Percentiles rank a stretch among this genome's conserved stretches.
These are phyloP conservation scores for Macadamia integrifolia DNA, from an alignment of 164 flowering plant species.

Conservation along the genomic window DNA sequence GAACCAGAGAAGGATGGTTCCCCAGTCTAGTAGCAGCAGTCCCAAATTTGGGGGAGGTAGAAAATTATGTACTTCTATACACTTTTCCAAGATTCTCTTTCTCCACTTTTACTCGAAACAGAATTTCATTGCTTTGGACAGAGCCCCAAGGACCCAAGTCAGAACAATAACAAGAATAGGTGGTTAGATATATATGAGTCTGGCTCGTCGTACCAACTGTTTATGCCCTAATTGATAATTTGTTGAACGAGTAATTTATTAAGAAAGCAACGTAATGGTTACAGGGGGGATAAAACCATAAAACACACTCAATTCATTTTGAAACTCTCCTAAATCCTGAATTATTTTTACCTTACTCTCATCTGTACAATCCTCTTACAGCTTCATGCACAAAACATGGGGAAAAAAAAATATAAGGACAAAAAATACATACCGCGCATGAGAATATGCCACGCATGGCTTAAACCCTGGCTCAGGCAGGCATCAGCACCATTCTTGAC, in stretches of 20 bases:
- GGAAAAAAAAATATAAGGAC: constrained; percentile 5
- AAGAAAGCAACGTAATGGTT: neutral
- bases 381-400: constrained; percentile 22
- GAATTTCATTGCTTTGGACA: too few relatives aligned
- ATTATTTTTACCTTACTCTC: constrained; percentile 19
- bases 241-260: neutral
- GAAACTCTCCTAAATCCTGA: neutral
- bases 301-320: neutral
- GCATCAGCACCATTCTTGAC: constrained; percentile 1
- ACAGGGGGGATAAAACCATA: neutral
- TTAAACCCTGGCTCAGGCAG: neutral
- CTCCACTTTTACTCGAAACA: too few relatives aligned
- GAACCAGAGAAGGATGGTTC: too few relatives aligned
- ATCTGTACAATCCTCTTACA: constrained; percentile 50
- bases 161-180: too few relatives aligned
- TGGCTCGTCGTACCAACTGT: too few relatives aligned
- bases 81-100: too few relatives aligned
- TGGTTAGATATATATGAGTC: too few relatives aligned
- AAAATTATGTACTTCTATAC: too few relatives aligned
- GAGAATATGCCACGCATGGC: constrained; percentile 3
- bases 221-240: neutral
- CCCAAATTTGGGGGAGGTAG: too few relatives aligned
- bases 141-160: too few relatives aligned
- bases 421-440: neutral
- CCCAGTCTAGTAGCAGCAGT: too few relatives aligned